Percentiles rank a stretch among this genome's conserved stretches.
phyloP scores from a whole-genome alignment of 2,329 filamentous ascomycete species.

The Mycocentrospora acerina region DNA sequence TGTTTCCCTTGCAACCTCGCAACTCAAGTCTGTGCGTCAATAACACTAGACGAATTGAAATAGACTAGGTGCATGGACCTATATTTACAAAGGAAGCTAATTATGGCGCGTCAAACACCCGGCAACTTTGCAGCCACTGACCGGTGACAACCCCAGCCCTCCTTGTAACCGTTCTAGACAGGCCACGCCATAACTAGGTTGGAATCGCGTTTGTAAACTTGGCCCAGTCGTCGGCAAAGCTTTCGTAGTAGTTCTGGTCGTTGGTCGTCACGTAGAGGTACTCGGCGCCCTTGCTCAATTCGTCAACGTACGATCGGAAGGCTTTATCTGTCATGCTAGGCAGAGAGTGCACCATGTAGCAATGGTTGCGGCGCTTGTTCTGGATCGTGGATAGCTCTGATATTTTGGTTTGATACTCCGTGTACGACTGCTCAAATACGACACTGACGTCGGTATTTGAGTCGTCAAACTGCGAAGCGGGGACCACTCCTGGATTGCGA shows the following conservation, averaged over 20 bases:
- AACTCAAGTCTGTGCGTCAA: no score
- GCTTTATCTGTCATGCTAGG: constrained; percentile 1
- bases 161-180: no score
- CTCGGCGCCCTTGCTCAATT: constrained; percentile 4
- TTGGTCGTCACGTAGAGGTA: constrained; percentile 6
- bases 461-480: constrained; percentile 1
- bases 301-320: constrained; percentile 1
- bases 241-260: constrained; percentile 6
- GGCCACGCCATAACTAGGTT: no score
- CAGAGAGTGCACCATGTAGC: constrained; percentile 6
- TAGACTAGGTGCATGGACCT: no score
- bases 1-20: no score
- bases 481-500: constrained; percentile 6
- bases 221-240: constrained; percentile 4
- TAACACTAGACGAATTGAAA: no score
- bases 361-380: neutral
- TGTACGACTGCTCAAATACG: constrained; percentile 5
- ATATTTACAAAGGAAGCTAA: no score
- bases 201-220: constrained; percentile 2
- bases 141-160: no score
- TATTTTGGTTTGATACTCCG: neutral
- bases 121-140: no score
- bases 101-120: no score
- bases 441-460: constrained; percentile 4
- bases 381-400: neutral